phyloP scores from a whole-genome alignment of 169 alveolate species.

The Cryptosporidium parvum region DNA sequence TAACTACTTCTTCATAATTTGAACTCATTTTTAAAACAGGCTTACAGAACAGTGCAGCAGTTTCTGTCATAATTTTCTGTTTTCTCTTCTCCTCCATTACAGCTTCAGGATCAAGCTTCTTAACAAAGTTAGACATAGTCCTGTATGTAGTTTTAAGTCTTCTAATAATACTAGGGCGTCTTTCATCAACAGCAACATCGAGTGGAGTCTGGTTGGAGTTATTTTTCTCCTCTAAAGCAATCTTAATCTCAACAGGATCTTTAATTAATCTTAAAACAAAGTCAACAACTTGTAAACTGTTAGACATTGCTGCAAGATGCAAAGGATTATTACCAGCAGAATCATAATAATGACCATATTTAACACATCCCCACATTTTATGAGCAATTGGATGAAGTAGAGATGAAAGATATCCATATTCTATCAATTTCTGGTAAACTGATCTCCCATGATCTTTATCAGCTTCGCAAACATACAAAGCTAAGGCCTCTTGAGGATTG shows the following conservation, averaged over 20 bases:
- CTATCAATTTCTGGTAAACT: slow-evolving; percentile 69
- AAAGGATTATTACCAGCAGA: slow-evolving; percentile 56
- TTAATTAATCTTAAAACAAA: slow-evolving; percentile 70
- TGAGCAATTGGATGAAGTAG: slow-evolving; percentile 71
- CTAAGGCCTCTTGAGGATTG: slow-evolving; percentile 69
- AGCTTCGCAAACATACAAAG: slow-evolving; percentile 64
- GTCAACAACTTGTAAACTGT: slow-evolving; percentile 65
- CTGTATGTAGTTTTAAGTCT: slow-evolving; percentile 66
- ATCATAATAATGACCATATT: slow-evolving; percentile 70
- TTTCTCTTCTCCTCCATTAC: slow-evolving; percentile 32
- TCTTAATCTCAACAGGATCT: slow-evolving; percentile 66
- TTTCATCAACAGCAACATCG: slow-evolving; percentile 70
- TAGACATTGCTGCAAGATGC: slow-evolving; percentile 69
- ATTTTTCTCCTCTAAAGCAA: slow-evolving; percentile 65
- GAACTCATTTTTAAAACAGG: slow-evolving; percentile 45
- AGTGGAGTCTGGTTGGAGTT: slow-evolving; percentile 42
- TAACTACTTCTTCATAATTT: slow-evolving; percentile 6
- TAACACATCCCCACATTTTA: slow-evolving; percentile 75
- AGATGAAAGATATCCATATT: slow-evolving; percentile 65
- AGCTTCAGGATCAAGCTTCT: slow-evolving; percentile 59
- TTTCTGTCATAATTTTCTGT: slow-evolving; percentile 62
- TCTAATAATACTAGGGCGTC: slow-evolving; percentile 69
- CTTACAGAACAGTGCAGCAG: slow-evolving; percentile 70
- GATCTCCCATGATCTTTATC: slow-evolving; percentile 60
- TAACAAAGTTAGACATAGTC: slow-evolving; percentile 68